phyloP scores from a whole-genome alignment of 1,139 yeast species.

The Candida freyschussii region DNA sequence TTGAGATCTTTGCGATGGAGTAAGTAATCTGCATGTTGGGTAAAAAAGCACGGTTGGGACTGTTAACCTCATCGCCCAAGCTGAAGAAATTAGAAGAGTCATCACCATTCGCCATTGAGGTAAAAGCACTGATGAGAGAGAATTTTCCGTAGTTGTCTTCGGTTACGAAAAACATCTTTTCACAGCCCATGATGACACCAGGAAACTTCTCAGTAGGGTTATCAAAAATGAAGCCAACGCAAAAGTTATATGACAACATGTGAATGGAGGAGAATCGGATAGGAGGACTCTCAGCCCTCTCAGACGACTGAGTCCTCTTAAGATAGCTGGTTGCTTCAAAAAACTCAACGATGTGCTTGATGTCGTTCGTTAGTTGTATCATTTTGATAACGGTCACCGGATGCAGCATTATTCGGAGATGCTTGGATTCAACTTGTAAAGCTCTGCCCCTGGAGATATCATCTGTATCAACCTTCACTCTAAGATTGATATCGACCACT shows the following conservation, averaged over 20 bases:
- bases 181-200: constrained; percentile 77
- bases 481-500: constrained; percentile 31
- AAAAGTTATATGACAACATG: constrained; percentile 59
- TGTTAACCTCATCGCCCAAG: constrained; percentile 39
- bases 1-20: constrained; percentile 34
- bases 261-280: constrained; percentile 46
- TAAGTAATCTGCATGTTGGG: constrained; percentile 64
- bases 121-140: constrained; percentile 57
- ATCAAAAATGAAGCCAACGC: constrained; percentile 73
- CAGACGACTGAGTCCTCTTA: no score
- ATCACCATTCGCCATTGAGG: constrained; percentile 62
- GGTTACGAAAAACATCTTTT: constrained; percentile 58
- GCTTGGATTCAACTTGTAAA: constrained; percentile 54
- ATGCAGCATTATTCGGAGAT: constrained; percentile 52
- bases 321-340: no score
- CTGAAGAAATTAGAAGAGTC: constrained; percentile 49
- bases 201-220: constrained; percentile 32
- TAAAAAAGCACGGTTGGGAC: constrained; percentile 57
- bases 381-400: constrained; percentile 45
- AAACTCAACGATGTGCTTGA: constrained; percentile 4
- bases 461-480: constrained; percentile 32
- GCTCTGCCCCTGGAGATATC: constrained; percentile 35
- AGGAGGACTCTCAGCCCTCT: not conserved
- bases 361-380: constrained; percentile 28
- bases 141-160: constrained; percentile 62